Conservation (phyloP, 805 yeast genomes). For the Vanderwaltozyma yarrowii region DNA sequence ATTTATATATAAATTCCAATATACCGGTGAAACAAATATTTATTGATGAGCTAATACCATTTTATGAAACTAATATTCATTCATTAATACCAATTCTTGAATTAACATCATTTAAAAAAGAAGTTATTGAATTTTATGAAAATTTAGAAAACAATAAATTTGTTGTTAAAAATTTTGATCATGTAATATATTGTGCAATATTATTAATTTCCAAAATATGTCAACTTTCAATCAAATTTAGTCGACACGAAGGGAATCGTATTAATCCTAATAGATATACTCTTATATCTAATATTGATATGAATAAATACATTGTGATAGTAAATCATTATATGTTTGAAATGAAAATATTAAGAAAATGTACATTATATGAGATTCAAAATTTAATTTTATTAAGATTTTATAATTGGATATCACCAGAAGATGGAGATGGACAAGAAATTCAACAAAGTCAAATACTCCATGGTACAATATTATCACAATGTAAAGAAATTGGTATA, state of each 20-base stretch:
- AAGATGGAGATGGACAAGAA: conserved; percentile 26
- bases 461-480: conserved; percentile 21
- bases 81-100: conserved; percentile 20
- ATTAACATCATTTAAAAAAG: conserved; percentile 9
- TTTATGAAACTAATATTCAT: conserved; percentile 14
- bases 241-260: conserved; percentile 4
- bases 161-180: conserved; percentile 16
- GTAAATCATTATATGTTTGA: conserved; percentile 17
- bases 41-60: conserved; percentile 13
- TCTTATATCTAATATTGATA: conserved; percentile 11
- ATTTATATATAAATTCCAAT: conserved; percentile 5
- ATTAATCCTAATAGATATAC: conserved; percentile 1
- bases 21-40: conserved; percentile 13
- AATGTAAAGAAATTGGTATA: conserved; percentile 23
- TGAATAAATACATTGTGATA: conserved; percentile 17
- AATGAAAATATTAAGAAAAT: conserved; percentile 20
- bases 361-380: conserved; percentile 22
- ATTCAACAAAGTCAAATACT: conserved; percentile 22
- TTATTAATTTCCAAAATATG: conserved; percentile 17
- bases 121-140: conserved; percentile 11
- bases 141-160: conserved; percentile 4
- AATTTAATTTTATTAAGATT: conserved; percentile 20
- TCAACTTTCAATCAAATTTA: conserved; percentile 17
- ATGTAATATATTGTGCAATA: conserved; percentile 16
- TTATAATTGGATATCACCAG: conserved; percentile 27